phyloP scores from a whole-genome alignment of 129 eudicot species.

The Pittosporum tobira region DNA sequence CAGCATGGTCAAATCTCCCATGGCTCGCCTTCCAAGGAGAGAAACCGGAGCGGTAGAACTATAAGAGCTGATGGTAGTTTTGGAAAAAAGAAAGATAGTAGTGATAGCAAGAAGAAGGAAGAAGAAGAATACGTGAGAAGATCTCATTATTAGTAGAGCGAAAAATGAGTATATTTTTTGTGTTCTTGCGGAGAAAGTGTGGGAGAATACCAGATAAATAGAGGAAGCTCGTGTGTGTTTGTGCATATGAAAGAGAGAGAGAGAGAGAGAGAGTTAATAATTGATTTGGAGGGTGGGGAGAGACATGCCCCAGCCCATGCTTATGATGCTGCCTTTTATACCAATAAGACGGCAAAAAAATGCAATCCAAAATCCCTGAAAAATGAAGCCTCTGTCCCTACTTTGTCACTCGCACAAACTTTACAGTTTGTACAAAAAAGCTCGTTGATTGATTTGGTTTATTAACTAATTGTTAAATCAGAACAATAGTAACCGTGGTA shows the following conservation, averaged over 20 bases:
- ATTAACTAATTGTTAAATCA: no score
- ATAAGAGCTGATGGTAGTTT: neutral
- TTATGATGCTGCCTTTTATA: conserved; percentile 10
- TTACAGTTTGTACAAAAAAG: neutral
- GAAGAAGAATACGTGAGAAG: neutral
- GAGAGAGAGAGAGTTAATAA: conserved; percentile 3
- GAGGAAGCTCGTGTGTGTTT: neutral
- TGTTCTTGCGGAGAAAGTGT: neutral
- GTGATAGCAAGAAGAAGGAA: neutral
- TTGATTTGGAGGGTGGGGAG: neutral
- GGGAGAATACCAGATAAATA: conserved; percentile 4
- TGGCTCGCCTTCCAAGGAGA: neutral
- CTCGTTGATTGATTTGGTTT: no score
- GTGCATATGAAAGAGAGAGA: neutral
- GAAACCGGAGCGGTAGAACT: neutral
- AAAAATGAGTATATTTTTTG: neutral
- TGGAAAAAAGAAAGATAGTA: neutral
- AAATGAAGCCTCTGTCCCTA: neutral
- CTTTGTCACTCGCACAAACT: neutral
- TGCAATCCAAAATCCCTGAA: conserved; percentile 5
- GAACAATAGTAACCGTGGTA: no score
- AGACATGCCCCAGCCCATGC: conserved; percentile 11
- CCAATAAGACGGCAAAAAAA: conserved; percentile 1
- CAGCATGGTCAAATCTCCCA: neutral
- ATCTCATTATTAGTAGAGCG: neutral